Evolutionary conservation across 495 filamentous ascomycete species (phyloP).

Genomic region (Chaetomium cochliodes): DNA sequence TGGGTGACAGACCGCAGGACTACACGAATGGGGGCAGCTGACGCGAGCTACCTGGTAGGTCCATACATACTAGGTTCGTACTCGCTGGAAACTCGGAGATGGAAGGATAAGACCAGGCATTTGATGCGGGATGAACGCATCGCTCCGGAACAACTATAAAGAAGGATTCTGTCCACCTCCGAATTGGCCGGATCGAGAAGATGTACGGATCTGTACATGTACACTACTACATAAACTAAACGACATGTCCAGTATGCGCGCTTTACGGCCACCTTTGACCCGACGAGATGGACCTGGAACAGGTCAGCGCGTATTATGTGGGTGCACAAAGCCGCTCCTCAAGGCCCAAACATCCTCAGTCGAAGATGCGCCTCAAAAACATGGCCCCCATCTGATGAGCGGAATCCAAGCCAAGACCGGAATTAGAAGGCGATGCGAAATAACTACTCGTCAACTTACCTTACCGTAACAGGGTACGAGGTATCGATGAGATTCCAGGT

Average conservation of each 20-base stretch:
- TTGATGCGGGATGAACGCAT: neutral
- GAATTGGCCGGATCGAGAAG: neutral
- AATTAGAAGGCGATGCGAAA: neutral
- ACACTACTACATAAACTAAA: too few relatives aligned
- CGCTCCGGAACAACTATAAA: neutral
- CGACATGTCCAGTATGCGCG: neutral
- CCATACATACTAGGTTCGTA: neutral
- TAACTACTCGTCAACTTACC: neutral
- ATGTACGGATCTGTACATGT: too few relatives aligned
- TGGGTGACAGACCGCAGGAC: too few relatives aligned
- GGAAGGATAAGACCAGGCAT: neutral
- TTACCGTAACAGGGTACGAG: too few relatives aligned
- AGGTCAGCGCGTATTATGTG: neutral
- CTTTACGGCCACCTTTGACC: conserved; percentile 1
- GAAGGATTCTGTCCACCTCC: neutral
- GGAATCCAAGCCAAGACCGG: neutral
- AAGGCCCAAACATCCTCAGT: neutral
- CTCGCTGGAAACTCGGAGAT: neutral
- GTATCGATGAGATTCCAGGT: too few relatives aligned
- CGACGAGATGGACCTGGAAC: neutral
- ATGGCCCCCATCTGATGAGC: neutral
- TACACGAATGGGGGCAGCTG: too few relatives aligned
- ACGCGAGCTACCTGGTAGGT: too few relatives aligned
- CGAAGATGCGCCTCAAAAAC: neutral
- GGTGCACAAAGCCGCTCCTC: neutral